Evolutionary conservation across 2,329 filamentous ascomycete genomes (phyloP).

Genomic region (Sodiomyces alkalinus): DNA sequence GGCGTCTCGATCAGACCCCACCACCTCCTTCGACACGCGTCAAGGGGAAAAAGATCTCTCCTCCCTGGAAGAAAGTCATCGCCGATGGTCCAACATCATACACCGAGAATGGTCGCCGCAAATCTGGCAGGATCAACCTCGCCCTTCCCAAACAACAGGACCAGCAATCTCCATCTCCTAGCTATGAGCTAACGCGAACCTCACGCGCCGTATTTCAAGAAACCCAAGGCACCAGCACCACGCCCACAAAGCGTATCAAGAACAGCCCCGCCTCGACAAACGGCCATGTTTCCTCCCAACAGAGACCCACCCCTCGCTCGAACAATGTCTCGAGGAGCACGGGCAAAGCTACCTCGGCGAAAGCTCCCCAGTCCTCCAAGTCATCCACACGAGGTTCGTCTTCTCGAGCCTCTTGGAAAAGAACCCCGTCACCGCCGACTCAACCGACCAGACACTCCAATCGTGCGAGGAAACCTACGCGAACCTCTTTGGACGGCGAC

Average conservation of each 20-base stretch:
- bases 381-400: slow-evolving; percentile 15
- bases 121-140: slow-evolving; percentile 48
- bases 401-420: slow-evolving; percentile 20
- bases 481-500: slow-evolving; percentile 17
- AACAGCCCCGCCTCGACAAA: slow-evolving; percentile 13
- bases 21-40: slow-evolving; percentile 17
- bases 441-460: slow-evolving; percentile 23
- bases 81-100: slow-evolving; percentile 83
- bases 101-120: slow-evolving; percentile 54
- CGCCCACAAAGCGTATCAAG: slow-evolving; percentile 19
- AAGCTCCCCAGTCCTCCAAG: slow-evolving; percentile 10
- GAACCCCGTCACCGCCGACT: slow-evolving; percentile 24
- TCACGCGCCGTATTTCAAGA: too few relatives aligned
- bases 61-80: slow-evolving; percentile 80
- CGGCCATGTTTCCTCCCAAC: slow-evolving; percentile 14
- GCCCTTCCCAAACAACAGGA: slow-evolving; percentile 38
- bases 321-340: too few relatives aligned
- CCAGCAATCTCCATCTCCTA: slow-evolving; percentile 30
- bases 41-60: slow-evolving; percentile 46
- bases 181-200: too few relatives aligned
- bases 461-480: slow-evolving; percentile 27
- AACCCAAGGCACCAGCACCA: too few relatives aligned
- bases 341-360: slow-evolving; percentile 7
- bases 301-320: too few relatives aligned
- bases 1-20: slow-evolving; percentile 37